Base-by-base conservation (phyloP, 2,329 filamentous ascomycete species). In the Davidsoniella eucalypti region DNA sequence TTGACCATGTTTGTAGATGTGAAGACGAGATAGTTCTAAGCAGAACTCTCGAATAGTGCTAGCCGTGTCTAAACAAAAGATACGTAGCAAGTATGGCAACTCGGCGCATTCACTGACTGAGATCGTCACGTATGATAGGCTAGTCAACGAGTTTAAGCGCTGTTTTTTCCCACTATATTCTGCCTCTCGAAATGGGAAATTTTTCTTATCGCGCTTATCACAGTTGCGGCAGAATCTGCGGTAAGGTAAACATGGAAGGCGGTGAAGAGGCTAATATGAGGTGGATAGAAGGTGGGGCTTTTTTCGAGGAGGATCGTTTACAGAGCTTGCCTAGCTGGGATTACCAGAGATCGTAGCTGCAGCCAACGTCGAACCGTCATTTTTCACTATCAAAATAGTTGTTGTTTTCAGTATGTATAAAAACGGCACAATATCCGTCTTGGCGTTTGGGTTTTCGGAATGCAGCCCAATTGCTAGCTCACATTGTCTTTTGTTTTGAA, bases 1-100 rank as follows among this genome's bases (percentile, higher is more conserved):
- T 90, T 92, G 61, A 94, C 87, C 87, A 94, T 92, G 58, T 33
- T 55, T 47, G 37, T 18, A 21, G 70, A 80, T 67, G 60, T 63
- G 59, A 33, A 39, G 25, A 17, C 8, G 29, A 47, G 60, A 33
- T 12, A 33, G 3, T 33, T 33, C 26, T 33, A 33, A 33, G 53
- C 53, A 55, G 18, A 42, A 46, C 36, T 7, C 5, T 9, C 16
- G 23, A 47, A 18, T 10, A 17, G 40, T 39, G 18, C 8, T 16
- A 10, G 21, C 45, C 36, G 18, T 47, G 14, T n/a, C n/a, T 10
- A 38, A 43, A 41, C 8, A 38, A 47, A 17, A 18, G 12, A 47
- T 29, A 39, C 14, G 8, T 5, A 26, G 26, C 21, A 42, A 45
- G 40, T 29, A 6, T 44, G 50, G 44, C 10, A 44, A 47, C 26